Percentiles rank a stretch among this genome's conserved stretches.
Evolutionary conservation across 768 basidiomycete genomes (phyloP).

Genomic region (Steccherinum ochraceum): DNA sequence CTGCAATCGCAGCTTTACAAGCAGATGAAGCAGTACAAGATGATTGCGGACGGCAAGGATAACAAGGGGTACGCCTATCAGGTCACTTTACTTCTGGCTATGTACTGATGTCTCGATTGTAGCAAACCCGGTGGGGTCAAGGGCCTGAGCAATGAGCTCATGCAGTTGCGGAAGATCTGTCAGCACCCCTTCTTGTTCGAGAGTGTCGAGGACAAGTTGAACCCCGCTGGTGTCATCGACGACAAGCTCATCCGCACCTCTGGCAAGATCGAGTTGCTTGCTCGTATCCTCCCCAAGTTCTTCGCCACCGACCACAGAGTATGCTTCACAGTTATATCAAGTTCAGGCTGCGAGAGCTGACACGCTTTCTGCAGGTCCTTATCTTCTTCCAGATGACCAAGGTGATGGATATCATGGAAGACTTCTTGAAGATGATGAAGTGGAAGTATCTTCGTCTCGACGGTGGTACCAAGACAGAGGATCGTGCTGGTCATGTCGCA

Average conservation of each 20-base stretch:
- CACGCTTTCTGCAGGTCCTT: conserved; percentile 55
- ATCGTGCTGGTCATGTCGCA: conserved; percentile 81
- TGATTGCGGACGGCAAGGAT: conserved; percentile 82
- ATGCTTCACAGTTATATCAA: too few relatives aligned
- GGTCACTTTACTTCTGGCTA: background rate
- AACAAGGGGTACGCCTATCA: conserved; percentile 55
- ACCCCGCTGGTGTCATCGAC: conserved; percentile 74
- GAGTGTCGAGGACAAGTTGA: conserved; percentile 91
- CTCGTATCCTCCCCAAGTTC: conserved; percentile 90
- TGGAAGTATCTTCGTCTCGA: conserved; percentile 91
- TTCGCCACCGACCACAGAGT: conserved; percentile 89
- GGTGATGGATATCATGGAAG: conserved; percentile 98
- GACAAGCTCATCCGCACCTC: conserved; percentile 81
- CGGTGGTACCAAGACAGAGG: conserved; percentile 94
- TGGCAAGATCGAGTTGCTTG: conserved; percentile 91
- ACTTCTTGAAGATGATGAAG: conserved; percentile 83
- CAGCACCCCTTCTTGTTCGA: conserved; percentile 97
- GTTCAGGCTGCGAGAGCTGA: background rate
- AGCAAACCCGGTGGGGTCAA: conserved; percentile 60
- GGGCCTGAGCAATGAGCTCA: conserved; percentile 89
- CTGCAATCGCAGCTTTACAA: conserved; percentile 90
- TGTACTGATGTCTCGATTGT: background rate
- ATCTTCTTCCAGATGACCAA: conserved; percentile 99
- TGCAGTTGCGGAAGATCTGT: conserved; percentile 97
- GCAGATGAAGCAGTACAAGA: conserved; percentile 98